These are phyloP conservation scores for Colletotrichum costaricense DNA, from an alignment of 2,329 filamentous ascomycete species.

Conservation along the genomic window DNA sequence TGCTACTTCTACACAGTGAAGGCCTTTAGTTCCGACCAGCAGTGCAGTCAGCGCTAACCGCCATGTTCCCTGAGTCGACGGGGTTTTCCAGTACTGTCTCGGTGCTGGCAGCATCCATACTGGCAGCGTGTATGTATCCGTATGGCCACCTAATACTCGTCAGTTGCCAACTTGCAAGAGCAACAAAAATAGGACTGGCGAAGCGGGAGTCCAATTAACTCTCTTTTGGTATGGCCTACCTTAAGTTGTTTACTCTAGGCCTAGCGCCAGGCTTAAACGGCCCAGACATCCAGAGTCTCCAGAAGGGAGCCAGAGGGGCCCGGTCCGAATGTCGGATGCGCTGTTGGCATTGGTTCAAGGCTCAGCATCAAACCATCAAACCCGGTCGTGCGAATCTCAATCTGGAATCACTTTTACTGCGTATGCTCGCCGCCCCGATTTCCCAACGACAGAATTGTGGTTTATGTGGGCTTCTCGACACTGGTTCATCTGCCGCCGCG, in stretches of 20 bases:
- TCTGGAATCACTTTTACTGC: background rate
- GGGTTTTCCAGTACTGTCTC: background rate
- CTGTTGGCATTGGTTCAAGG: background rate
- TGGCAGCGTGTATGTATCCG: too few relatives aligned
- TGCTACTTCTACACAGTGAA: background rate
- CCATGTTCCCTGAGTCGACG: background rate
- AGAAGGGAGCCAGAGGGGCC: background rate
- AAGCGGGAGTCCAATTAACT: constrained; percentile 27
- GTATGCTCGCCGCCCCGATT: background rate
- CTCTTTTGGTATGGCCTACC: constrained; percentile 20
- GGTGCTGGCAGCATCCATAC: background rate
- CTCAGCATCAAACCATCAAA: too few relatives aligned
- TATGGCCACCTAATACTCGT: too few relatives aligned
- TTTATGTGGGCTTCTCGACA: constrained; percentile 18
- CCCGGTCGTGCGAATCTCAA: background rate
- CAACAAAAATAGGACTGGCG: constrained; percentile 24
- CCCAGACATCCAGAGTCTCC: background rate
- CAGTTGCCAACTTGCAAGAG: background rate
- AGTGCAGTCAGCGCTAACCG: background rate
- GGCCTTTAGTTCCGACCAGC: background rate
- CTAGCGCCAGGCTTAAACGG: constrained; percentile 11
- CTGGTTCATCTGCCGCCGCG: constrained; percentile 14
- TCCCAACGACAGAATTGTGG: constrained; percentile 10
- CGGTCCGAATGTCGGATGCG: constrained; percentile 1
- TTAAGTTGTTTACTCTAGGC: constrained; percentile 15